A percentile compares a stretch with the other conserved stretches of the same genome.
phyloP scores from a whole-genome alignment of 2,329 filamentous ascomycete species.

The Cercospora sp. region DNA sequence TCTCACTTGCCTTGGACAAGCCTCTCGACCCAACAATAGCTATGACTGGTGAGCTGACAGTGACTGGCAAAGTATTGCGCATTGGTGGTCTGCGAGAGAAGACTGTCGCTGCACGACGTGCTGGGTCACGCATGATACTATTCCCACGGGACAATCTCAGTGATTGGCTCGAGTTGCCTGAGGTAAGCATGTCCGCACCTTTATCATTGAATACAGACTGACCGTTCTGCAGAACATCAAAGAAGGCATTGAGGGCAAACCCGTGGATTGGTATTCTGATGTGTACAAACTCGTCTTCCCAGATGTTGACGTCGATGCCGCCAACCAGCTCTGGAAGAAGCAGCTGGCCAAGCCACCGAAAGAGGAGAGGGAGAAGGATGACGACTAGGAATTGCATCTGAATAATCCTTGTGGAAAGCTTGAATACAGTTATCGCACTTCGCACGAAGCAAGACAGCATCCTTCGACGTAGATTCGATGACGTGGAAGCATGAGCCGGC shows the following conservation, averaged over 20 bases:
- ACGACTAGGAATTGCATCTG: slow-evolving; percentile 15
- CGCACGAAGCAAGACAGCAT: not conserved
- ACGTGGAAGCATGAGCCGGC: not conserved
- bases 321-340: slow-evolving; percentile 71
- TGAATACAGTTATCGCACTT: slow-evolving; percentile 2
- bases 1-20: slow-evolving; percentile 79
- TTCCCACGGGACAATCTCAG: slow-evolving; percentile 95
- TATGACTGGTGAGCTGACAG: slow-evolving; percentile 96
- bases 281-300: slow-evolving; percentile 92
- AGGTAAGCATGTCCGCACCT: slow-evolving; percentile 62
- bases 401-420: slow-evolving; percentile 13
- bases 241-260: slow-evolving; percentile 85
- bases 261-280: slow-evolving; percentile 90
- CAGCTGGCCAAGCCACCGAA: slow-evolving; percentile 59
- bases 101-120: slow-evolving; percentile 89
- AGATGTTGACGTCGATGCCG: slow-evolving; percentile 69
- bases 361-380: slow-evolving; percentile 44
- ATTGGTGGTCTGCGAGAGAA: slow-evolving; percentile 96
- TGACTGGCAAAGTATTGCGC: slow-evolving; percentile 92
- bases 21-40: slow-evolving; percentile 82
- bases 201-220: slow-evolving; percentile 11
- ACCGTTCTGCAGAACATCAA: slow-evolving; percentile 79
- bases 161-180: slow-evolving; percentile 94
- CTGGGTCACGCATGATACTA: slow-evolving; percentile 88
- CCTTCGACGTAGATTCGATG: not conserved